Base-by-base conservation (phyloP, 2,329 filamentous ascomycete genomes). In the Aspergillus brunneoviolaceus region DNA sequence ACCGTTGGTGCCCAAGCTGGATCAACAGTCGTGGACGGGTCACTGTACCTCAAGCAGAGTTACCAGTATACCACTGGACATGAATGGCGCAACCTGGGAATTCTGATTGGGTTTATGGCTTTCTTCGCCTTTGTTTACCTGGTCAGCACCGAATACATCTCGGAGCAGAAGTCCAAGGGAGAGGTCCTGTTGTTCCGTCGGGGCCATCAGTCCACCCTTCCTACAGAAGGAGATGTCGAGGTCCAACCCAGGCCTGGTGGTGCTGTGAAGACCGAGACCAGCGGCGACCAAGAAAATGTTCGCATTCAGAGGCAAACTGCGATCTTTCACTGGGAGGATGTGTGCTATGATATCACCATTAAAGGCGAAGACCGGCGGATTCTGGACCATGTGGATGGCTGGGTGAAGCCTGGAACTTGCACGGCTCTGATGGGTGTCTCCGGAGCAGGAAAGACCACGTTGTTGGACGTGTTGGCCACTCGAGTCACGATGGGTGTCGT, bases 361-460 rank as follows among this genome's bases (percentile, higher is more conserved):
- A 96, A 95, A 79, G 82, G 82, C 12, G 85, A 93, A 67, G 78
- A 82, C 1, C 84, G 92, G 16, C 85, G 88, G 42, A 89, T 97
- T 67, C 79, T 96, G 61, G 88, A 96, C 67, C 82, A 94, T 63
- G 90, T 96, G 14, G 90, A 96, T 70, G 93, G 93, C 29, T 96
- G 91, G 90, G 92, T 96, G 58, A 95, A 96, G 76, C 92, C 93
- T 2, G 93, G 93, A 58, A 96, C 91, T 11, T 74, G 96, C 55
- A 96, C 92, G 5, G 92, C 91, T 21, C 81, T 96, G 4, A 96
- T 96, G 92, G 89, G 91, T 77, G 91, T 92, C 4, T 92, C 89
- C 25, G 92, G 93, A 64, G 93, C 93, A 12, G 93, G 93, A 54
- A 97, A 96, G 76, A 96, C 93, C 0, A 96, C 92, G 0, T 83